A percentile compares a stretch with the other conserved stretches of the same genome.
Conservation (phyloP, 1,284 basidiomycete genomes). For the Sphagnurus paluster region DNA sequence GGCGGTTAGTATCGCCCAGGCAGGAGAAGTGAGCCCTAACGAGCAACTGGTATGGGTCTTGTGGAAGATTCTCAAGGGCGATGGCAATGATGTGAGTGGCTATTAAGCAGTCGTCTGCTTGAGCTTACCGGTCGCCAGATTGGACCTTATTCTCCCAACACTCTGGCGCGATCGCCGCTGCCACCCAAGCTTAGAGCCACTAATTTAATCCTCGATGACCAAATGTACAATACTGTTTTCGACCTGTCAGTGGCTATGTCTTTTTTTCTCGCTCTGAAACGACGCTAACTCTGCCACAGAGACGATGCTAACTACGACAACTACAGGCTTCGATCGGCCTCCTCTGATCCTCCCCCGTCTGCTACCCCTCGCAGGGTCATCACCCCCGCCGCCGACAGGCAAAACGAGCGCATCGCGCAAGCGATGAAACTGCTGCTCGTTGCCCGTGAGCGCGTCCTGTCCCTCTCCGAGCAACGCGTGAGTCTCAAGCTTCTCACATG, state of each 20-base stretch:
- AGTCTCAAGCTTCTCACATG: slow-evolving; percentile 22
- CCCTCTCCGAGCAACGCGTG: slow-evolving; percentile 71
- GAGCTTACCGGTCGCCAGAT: slow-evolving; percentile 45
- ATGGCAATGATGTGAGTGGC: slow-evolving; percentile 68
- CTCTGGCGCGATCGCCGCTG: slow-evolving; percentile 65
- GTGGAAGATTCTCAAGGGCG: slow-evolving; percentile 79
- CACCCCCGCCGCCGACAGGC: slow-evolving; percentile 34
- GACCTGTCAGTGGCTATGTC: slow-evolving; percentile 34
- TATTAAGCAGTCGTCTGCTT: slow-evolving; percentile 3
- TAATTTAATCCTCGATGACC: slow-evolving; percentile 65
- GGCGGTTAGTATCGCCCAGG: slow-evolving; percentile 49
- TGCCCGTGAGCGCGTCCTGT: slow-evolving; percentile 67
- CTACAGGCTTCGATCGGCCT: slow-evolving; percentile 31
- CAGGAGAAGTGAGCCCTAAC: slow-evolving; percentile 57
- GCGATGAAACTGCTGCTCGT: slow-evolving; percentile 66
- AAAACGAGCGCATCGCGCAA: slow-evolving; percentile 39
- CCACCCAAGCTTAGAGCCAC: slow-evolving; percentile 69
- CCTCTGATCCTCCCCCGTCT: slow-evolving; percentile 35
- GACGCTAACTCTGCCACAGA: slow-evolving; percentile 28
- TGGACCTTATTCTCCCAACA: slow-evolving; percentile 72
- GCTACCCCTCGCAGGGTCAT: slow-evolving; percentile 21
- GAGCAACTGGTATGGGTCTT: slow-evolving; percentile 81
- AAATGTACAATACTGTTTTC: slow-evolving; percentile 47
- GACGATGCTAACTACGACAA: slow-evolving; percentile 40
- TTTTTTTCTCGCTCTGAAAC: too few relatives aligned